Base-by-base conservation (phyloP, 768 basidiomycete species). In the Paxillus involutus region DNA sequence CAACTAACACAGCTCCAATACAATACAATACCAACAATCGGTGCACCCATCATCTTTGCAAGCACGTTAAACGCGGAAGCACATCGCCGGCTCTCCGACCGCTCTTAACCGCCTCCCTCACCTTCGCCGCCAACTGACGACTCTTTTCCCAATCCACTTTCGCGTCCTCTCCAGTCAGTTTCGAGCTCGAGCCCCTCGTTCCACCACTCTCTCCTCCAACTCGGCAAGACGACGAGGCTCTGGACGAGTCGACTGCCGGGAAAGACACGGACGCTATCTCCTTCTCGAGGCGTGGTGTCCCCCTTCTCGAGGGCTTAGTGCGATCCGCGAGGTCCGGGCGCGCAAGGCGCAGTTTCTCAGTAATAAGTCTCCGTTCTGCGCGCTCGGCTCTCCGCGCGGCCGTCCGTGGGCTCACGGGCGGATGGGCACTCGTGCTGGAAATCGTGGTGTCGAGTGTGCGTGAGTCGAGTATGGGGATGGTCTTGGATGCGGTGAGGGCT, bases 301-400 rank as follows among this genome's bases (percentile, higher is more conserved):
- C 40, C 13, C 65, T 52, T 45, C 56, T 62, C 13, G 67, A 66
- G 10, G 66, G 60, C 47, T 67, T 71, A 6, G 45, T 44, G 3
- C 69, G 60, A 7, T 63, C 62, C 2, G 76, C 73, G 8, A 75
- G 70, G 49, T 77, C 73, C 3, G 81, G 82, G 26, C 75, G 73
- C 11, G 77, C 78, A 13, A 59, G 62, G 4, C 75, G 72, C 14
- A 83, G 65, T 33, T 73, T 75, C 36, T 78, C 75, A 1, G 75
- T 75, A 39, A 63, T 65, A 33, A 49, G 56, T 21, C 53, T 57
- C 37, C 65, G 58, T 42, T 65, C 54, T 3, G 61, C 63, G 2
- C 61, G 63, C 41, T 55, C 53, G 0, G 57, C 54, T 13, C 59
- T 61, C 14, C 63, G 63, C 36, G 55, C 55, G 24, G 53, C 63